Conservation (phyloP, 1,139 yeast species). For the Yamadazyma membranifaciens region DNA sequence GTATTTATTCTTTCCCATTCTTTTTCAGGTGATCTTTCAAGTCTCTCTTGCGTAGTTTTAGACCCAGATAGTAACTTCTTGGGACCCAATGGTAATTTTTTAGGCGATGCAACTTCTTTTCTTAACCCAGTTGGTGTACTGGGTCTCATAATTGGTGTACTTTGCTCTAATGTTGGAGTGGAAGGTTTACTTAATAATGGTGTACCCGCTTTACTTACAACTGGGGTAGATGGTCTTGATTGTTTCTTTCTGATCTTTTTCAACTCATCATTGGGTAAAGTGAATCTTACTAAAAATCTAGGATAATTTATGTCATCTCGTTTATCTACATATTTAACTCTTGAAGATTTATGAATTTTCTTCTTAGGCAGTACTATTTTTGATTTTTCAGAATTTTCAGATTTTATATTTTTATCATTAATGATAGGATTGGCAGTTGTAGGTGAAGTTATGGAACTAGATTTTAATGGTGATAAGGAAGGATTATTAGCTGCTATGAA, state of each 20-base stretch:
- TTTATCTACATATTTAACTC: conserved; percentile 8
- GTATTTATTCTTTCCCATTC: neutral
- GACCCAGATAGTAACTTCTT: conserved; percentile 1
- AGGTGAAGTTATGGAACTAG: neutral
- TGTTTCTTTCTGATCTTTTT: neutral
- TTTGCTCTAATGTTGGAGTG: neutral
- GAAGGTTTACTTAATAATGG: conserved; percentile 1
- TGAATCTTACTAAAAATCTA: conserved; percentile 30
- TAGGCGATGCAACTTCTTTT: neutral
- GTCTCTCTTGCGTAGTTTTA: neutral
- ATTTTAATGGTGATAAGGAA: neutral
- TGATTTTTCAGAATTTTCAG: neutral
- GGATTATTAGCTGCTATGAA: neutral
- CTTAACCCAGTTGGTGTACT: neutral
- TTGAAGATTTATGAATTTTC: conserved; percentile 4
- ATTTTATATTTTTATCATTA: neutral
- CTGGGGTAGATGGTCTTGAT: conserved; percentile 1
- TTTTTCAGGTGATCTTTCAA: neutral
- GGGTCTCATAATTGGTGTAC: neutral
- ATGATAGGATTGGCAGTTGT: neutral
- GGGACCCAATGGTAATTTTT: neutral
- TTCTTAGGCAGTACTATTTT: neutral
- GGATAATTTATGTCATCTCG: conserved; percentile 21
- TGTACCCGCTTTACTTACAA: conserved; percentile 1
- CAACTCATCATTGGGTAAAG: conserved; percentile 18